phyloP scores from a whole-genome alignment of 1,139 yeast species.

The Saccharomyces hybrid region DNA sequence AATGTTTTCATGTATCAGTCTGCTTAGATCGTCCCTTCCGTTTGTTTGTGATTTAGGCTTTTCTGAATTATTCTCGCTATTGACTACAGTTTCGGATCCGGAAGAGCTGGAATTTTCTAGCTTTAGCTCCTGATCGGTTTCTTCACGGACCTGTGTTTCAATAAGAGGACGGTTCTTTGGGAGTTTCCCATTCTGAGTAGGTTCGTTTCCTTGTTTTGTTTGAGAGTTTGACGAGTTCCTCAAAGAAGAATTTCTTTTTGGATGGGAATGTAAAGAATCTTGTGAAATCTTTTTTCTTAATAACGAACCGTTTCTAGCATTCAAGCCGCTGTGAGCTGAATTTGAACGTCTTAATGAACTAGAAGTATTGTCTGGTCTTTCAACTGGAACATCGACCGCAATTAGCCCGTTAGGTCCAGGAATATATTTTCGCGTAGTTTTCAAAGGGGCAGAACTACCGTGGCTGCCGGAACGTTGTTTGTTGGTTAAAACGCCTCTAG shows the following conservation, averaged over 20 bases:
- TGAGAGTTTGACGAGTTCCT: conserved; percentile 5
- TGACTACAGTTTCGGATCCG: neutral
- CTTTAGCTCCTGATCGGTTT: conserved; percentile 16
- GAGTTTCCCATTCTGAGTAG: neutral
- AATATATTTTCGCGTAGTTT: conserved; percentile 38
- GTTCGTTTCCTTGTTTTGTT: neutral
- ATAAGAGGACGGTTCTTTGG: conserved; percentile 9
- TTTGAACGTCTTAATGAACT: neutral
- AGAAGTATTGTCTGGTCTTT: conserved; percentile 9
- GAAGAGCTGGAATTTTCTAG: neutral
- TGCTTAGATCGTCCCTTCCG: conserved; percentile 6
- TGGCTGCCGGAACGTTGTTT: conserved; percentile 7
- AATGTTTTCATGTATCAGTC: conserved; percentile 8
- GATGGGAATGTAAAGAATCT: conserved; percentile 6
- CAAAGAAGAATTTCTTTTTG: conserved; percentile 7
- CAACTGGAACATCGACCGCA: conserved; percentile 40
- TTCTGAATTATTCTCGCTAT: neutral
- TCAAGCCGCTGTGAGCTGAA: neutral
- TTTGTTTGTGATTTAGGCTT: neutral
- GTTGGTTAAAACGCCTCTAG: conserved; percentile 9
- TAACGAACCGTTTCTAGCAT: neutral
- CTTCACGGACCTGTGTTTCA: conserved; percentile 18
- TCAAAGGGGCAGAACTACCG: conserved; percentile 17
- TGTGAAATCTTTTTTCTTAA: conserved; percentile 5
- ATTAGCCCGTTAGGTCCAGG: conserved; percentile 44